These are phyloP conservation scores for Aeminium ludgeri DNA, from an alignment of 495 filamentous ascomycete species.

Conservation along the genomic window DNA sequence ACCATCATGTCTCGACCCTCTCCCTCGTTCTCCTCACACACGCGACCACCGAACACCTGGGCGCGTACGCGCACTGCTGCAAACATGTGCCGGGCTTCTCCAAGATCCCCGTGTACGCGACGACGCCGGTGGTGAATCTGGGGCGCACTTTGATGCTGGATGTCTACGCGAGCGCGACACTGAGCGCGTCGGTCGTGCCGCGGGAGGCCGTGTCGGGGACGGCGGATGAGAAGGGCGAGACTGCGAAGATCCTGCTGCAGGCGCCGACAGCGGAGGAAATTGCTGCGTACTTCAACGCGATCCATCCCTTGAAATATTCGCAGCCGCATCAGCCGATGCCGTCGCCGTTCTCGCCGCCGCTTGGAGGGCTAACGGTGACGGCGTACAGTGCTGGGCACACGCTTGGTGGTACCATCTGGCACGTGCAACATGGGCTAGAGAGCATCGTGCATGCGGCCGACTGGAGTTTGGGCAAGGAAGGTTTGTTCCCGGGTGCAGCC, in stretches of 20 bases:
- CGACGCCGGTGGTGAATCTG: conserved; percentile 77
- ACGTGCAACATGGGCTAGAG: conserved; percentile 91
- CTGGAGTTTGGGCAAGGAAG: conserved; percentile 91
- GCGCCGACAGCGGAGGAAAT: conserved; percentile 77
- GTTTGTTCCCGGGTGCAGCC: conserved; percentile 79
- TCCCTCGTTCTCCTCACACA: conserved; percentile 92
- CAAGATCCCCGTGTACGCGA: conserved; percentile 91
- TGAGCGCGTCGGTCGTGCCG: conserved; percentile 66
- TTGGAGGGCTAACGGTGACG: conserved; percentile 86
- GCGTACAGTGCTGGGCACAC: conserved; percentile 95
- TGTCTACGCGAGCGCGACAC: conserved; percentile 74
- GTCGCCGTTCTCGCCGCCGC: conserved; percentile 70
- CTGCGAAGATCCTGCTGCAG: conserved; percentile 51
- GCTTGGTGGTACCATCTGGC: conserved; percentile 94
- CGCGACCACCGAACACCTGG: conserved; percentile 75
- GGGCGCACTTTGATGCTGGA: conserved; percentile 84
- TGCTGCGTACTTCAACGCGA: conserved; percentile 75
- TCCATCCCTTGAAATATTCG: conserved; percentile 89
- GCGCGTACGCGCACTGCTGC: conserved; percentile 91
- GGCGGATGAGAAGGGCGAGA: conserved; percentile 8
- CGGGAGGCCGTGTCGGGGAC: conserved; percentile 27
- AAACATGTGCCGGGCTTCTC: conserved; percentile 85
- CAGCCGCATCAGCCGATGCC: conserved; percentile 79
- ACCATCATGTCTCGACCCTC: conserved; percentile 82
- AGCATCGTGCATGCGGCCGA: conserved; percentile 95